Percentiles rank a stretch among this genome's conserved stretches.
These are phyloP conservation scores for Aquilaria sinensis DNA, from an alignment of 345 rosid species.

Conservation along the genomic window DNA sequence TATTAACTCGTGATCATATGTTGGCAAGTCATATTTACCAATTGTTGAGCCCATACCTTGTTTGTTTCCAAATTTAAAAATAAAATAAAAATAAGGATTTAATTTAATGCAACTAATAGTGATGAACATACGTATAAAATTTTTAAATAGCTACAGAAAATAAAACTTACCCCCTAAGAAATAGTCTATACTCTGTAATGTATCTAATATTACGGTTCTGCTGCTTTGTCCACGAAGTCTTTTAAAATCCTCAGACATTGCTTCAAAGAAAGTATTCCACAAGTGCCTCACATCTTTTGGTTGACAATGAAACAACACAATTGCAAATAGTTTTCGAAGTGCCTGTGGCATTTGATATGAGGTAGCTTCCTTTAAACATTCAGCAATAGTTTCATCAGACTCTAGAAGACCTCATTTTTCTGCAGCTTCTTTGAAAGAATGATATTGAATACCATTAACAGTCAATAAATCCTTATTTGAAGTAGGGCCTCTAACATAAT, in stretches of 20 bases:
- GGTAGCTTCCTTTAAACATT: too few species aligned
- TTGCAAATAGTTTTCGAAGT: neutral
- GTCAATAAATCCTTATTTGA: too few species aligned
- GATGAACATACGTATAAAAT: too few species aligned
- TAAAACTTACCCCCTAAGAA: neutral
- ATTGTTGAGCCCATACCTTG: too few species aligned
- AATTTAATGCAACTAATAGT: too few species aligned
- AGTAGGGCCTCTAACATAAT: neutral
- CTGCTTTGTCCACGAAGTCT: neutral
- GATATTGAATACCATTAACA: too few species aligned
- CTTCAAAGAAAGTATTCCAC: neutral
- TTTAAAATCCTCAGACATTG: neutral
- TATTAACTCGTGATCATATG: too few species aligned
- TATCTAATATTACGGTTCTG: neutral
- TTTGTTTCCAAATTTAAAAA: too few species aligned
- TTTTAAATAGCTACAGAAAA: too few species aligned
- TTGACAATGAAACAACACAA: neutral
- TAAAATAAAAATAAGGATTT: too few species aligned
- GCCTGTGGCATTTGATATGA: neutral
- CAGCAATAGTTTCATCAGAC: neutral
- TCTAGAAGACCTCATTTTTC: neutral
- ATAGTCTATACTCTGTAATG: neutral
- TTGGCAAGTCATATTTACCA: too few species aligned
- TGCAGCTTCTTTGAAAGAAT: neutral
- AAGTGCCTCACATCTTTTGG: neutral